These are phyloP conservation scores for Baorangia bicolor DNA, from an alignment of 768 basidiomycete species.

Conservation along the genomic window DNA sequence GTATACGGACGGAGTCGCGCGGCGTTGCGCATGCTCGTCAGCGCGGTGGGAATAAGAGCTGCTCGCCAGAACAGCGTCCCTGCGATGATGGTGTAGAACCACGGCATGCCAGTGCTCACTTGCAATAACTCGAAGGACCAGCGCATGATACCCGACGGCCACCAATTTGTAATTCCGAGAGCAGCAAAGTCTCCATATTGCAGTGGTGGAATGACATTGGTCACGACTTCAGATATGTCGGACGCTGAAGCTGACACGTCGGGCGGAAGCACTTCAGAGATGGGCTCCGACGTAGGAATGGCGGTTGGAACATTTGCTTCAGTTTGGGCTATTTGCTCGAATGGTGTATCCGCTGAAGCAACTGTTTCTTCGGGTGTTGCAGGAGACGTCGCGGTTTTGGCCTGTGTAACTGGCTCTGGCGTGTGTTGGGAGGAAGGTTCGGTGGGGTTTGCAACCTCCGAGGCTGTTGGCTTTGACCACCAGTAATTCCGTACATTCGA, in stretches of 20 bases:
- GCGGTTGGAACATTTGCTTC: neutral
- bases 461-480: conserved; percentile 29
- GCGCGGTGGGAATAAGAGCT: conserved; percentile 57
- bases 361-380: neutral
- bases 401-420: conserved; percentile 4
- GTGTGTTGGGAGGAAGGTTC: neutral
- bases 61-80: conserved; percentile 63
- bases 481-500: conserved; percentile 29
- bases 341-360: neutral
- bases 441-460: neutral
- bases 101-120: conserved; percentile 68
- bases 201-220: conserved; percentile 43
- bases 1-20: conserved; percentile 40
- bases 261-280: conserved; percentile 3
- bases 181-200: conserved; percentile 73
- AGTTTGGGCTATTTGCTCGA: neutral
- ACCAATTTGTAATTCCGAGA: conserved; percentile 64
- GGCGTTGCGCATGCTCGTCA: conserved; percentile 55
- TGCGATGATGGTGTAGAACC: conserved; percentile 80
- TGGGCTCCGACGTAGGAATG: conserved; percentile 1
- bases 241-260: conserved; percentile 9
- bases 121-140: conserved; percentile 69
- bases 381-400: neutral
- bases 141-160: conserved; percentile 61
- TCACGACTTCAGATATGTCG: conserved; percentile 22